Percentiles rank a stretch among this genome's conserved stretches.
phyloP scores from a whole-genome alignment of 768 basidiomycete genomes.

The Leccinum variicolor region DNA sequence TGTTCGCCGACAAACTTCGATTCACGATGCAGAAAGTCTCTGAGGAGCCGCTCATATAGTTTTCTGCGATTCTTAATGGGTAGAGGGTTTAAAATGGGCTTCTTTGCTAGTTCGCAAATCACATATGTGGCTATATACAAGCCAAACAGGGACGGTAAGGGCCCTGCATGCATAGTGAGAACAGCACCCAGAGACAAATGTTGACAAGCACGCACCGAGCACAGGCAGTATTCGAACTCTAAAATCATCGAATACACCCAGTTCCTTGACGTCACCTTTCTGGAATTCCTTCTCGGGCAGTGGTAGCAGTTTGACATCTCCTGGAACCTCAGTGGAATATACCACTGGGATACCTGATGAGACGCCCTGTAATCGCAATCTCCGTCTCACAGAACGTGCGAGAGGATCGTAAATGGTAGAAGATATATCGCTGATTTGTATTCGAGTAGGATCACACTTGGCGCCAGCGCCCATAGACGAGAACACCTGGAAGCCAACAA shows the following conservation, averaged over 20 bases:
- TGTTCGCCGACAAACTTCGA: conserved; percentile 57
- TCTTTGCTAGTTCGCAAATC: conserved; percentile 78
- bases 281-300: conserved; percentile 89
- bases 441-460: conserved; percentile 90
- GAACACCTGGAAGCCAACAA: conserved; percentile 58
- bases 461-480: conserved; percentile 97
- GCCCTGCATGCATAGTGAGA: conserved; percentile 27
- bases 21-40: conserved; percentile 75
- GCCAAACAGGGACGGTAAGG: conserved; percentile 88
- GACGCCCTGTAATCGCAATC: conserved; percentile 62
- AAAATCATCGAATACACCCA: conserved; percentile 90
- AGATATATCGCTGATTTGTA: conserved; percentile 95
- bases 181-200: neutral
- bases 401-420: conserved; percentile 91
- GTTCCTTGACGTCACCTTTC: conserved; percentile 85
- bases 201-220: conserved; percentile 51
- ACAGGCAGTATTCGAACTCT: conserved; percentile 92
- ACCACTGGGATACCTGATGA: conserved; percentile 78
- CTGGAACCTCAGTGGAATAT: conserved; percentile 92
- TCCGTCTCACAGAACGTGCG: conserved; percentile 83
- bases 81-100: conserved; percentile 78
- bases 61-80: conserved; percentile 85
- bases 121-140: conserved; percentile 88
- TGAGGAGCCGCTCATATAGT: conserved; percentile 74
- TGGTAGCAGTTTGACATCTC: conserved; percentile 85